Conservation (phyloP, 192 early-diverging fungal genomes). For the Dispira parvispora region DNA sequence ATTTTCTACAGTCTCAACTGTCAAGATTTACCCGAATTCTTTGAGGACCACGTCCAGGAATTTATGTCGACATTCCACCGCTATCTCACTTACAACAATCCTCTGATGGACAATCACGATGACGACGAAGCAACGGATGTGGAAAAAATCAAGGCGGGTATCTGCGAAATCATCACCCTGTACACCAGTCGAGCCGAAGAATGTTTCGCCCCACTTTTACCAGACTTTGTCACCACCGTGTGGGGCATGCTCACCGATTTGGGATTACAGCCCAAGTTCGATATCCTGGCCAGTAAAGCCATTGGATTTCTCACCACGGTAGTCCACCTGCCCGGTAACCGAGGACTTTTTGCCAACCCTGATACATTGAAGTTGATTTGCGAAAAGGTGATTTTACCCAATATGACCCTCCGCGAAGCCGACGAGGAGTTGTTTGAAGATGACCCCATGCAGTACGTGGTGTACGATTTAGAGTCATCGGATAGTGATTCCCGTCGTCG, state of each 20-base stretch:
- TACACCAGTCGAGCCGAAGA: slow-evolving; percentile 87
- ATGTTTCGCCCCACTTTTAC: slow-evolving; percentile 52
- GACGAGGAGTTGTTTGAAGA: slow-evolving; percentile 96
- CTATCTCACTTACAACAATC: slow-evolving; percentile 71
- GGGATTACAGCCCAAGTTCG: slow-evolving; percentile 55
- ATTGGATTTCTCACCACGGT: slow-evolving; percentile 82
- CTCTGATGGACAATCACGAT: slow-evolving; percentile 46
- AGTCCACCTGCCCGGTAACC: slow-evolving; percentile 54
- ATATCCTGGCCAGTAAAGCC: slow-evolving; percentile 74
- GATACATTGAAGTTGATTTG: slow-evolving; percentile 68
- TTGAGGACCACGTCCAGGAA: slow-evolving; percentile 73
- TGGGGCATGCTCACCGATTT: slow-evolving; percentile 71
- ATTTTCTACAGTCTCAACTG: slow-evolving; percentile 91
- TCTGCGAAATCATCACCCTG: slow-evolving; percentile 82
- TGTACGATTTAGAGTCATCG: slow-evolving; percentile 80
- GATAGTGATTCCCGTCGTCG: slow-evolving; percentile 86
- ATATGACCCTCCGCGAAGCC: slow-evolving; percentile 65
- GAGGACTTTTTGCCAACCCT: slow-evolving; percentile 49
- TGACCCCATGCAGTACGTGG: slow-evolving; percentile 88
- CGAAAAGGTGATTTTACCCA: slow-evolving; percentile 81
- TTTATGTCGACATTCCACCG: slow-evolving; percentile 78
- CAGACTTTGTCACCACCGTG: slow-evolving; percentile 73
- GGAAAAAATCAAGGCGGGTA: slow-evolving; percentile 82
- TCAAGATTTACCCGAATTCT: slow-evolving; percentile 94
- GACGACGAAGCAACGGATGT: slow-evolving; percentile 59